Evolutionary conservation across 441 rosid species (phyloP), one percentile per base, ranked within the genome.

Genomic region (Raphanus hybrid): DNA sequence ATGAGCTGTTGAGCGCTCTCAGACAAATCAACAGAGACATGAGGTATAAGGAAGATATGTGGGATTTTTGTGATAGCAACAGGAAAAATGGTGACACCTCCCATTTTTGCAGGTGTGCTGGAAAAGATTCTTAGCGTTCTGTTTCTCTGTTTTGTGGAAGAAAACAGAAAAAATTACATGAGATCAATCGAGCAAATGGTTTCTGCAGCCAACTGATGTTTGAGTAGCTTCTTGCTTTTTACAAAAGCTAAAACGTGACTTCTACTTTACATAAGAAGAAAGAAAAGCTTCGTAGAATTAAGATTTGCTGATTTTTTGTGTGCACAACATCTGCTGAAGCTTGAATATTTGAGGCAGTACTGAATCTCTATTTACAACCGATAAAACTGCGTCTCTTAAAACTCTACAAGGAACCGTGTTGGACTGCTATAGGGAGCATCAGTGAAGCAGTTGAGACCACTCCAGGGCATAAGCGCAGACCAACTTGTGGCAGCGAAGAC

Each of bases 401-500:
- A 88, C 90, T 75, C 83, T 93, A 41, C 97, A 90, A 93, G 98
- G 99, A 39, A 80, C 87, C 10, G 83, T 95, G 59, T 82, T 95
- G 83, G 98, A 93, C 87, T 80, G 98, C 97, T 77, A 91, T 95
- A 3, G 95, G 90, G 88, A 87, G 89, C 73, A 81, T 83, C 74
- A 67, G 87, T 18, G 97, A 90, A 82, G 83, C 78, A 71, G 87
- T 77, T 37, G 97, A 92, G 71, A 89, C 76, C 78, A 91, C 94
- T 5, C 94, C 94, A 26, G 94, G 94, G 55, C 86, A 84, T 39
- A 82, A 82, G 18, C 90, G 97, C 50, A 85, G 98, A 70, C 81
- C 97, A 78, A 95, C 99, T 75, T 94, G 96, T 74, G 98, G 99
- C 61, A 90, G 99, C 78, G 97, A 95, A 82, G 98, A 95, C 62